These are phyloP conservation scores for Limnanthes douglasii DNA, from an alignment of 345 rosid genomes.

Conservation along the genomic window DNA sequence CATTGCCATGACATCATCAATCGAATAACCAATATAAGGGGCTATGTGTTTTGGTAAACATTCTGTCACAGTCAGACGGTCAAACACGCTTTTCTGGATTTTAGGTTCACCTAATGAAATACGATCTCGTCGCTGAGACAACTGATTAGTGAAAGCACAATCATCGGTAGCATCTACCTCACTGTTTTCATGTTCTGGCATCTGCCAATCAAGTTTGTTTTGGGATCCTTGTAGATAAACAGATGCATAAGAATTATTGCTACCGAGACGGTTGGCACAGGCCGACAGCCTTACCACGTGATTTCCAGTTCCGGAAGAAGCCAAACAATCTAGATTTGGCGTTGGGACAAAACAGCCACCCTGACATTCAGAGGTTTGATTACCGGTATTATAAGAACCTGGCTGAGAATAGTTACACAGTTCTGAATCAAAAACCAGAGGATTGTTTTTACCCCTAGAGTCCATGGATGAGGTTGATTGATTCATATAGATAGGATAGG, in stretches of 20 bases:
- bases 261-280: too few relatives aligned
- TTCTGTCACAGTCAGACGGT: constrained; percentile 16
- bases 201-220: constrained; percentile 2
- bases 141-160: constrained; percentile 3
- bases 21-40: constrained; percentile 7
- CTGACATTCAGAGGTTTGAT: constrained; percentile 7
- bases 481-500: constrained; percentile 5
- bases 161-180: constrained; percentile 3
- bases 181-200: constrained; percentile 3
- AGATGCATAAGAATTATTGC: constrained; percentile 8
- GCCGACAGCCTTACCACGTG: not conserved
- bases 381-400: constrained; percentile 4
- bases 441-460: not conserved
- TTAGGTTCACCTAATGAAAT: not conserved
- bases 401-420: not conserved
- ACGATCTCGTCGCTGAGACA: not conserved
- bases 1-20: too few relatives aligned
- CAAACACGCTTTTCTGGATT: constrained; percentile 20
- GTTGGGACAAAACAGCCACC: constrained; percentile 2
- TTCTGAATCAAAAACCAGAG: constrained; percentile 4
- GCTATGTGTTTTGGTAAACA: not conserved
- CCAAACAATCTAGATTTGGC: constrained; percentile 5
- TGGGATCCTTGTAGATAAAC: constrained; percentile 1
- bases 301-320: constrained; percentile 1
- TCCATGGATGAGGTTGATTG: not conserved